Percentiles rank a stretch among this genome's conserved stretches.
phyloP scores from a whole-genome alignment of 139 green algal species.

The Micractinium conductrix region DNA sequence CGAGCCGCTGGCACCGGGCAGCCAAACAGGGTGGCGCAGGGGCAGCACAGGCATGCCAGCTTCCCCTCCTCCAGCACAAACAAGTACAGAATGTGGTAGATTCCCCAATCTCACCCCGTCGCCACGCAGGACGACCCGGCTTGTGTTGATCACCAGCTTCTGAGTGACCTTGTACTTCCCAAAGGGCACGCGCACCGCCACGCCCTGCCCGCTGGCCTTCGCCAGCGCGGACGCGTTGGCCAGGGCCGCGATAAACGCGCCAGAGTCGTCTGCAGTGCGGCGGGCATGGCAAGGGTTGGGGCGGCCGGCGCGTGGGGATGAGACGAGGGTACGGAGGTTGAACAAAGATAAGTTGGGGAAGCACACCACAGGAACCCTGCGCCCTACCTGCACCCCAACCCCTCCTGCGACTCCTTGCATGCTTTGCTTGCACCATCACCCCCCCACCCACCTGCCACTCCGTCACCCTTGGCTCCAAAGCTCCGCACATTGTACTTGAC shows the following conservation, averaged over 20 bases:
- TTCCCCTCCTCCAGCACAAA: not conserved
- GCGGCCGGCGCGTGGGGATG: not conserved
- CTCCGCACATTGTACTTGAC: conserved; percentile 1
- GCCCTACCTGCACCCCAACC: not conserved
- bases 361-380: not conserved
- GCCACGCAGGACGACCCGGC: conserved; percentile 16
- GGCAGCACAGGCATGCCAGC: not conserved
- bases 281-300: not conserved
- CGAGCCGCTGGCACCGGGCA: too few species aligned
- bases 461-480: conserved; percentile 13
- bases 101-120: conserved; percentile 4
- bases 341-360: not conserved
- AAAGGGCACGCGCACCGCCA: not conserved
- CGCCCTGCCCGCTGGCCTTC: not conserved
- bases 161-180: conserved; percentile 19
- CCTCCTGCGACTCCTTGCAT: not conserved
- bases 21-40: too few species aligned
- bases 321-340: not conserved
- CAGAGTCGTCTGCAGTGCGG: conserved; percentile 9
- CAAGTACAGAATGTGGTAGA: not conserved
- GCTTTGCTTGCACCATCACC: too few species aligned
- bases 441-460: not conserved
- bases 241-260: not conserved
- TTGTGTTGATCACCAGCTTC: conserved; percentile 2
- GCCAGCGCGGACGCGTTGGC: not conserved